Evolutionary conservation across 2,329 filamentous ascomycete species (phyloP).

Genomic region (Colletotrichum lini): DNA sequence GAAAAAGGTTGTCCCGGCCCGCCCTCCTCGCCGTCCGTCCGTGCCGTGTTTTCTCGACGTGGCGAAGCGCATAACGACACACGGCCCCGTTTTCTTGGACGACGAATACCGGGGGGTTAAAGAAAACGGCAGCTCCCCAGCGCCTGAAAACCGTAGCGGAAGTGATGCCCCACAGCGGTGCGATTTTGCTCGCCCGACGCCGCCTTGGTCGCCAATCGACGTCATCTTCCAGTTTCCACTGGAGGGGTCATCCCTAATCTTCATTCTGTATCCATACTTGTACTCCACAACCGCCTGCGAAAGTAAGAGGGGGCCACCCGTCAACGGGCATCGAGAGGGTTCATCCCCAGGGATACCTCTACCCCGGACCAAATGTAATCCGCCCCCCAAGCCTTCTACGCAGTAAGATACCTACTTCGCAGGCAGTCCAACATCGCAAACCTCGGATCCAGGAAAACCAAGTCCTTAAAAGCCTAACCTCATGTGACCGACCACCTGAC

Average conservation of each 20-base stretch:
- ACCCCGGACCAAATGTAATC: conserved; percentile 34
- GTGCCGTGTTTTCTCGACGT: conserved; percentile 9
- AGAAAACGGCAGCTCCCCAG: conserved; percentile 4
- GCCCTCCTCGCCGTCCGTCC: background rate
- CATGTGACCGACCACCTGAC: conserved; percentile 10
- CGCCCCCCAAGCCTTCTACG: background rate
- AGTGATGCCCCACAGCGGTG: conserved; percentile 29
- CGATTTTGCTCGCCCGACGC: conserved; percentile 27
- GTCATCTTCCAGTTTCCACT: conserved; percentile 30
- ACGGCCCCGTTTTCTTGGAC: conserved; percentile 18
- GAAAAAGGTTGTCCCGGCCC: background rate
- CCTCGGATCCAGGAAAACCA: conserved; percentile 14
- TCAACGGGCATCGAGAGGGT: conserved; percentile 20
- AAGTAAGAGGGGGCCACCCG: background rate
- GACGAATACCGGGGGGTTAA: conserved; percentile 26
- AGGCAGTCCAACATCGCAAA: conserved; percentile 6
- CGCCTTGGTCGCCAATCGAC: conserved; percentile 29
- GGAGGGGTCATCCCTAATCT: conserved; percentile 16
- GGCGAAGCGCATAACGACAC: conserved; percentile 1
- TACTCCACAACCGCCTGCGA: background rate
- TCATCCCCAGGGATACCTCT: conserved; percentile 22
- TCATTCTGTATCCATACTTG: too few relatives aligned
- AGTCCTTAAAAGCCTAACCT: background rate
- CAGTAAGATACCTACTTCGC: too few relatives aligned
- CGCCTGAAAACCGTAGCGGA: conserved; percentile 1